Evolutionary conservation across 2,329 filamentous ascomycete species (phyloP), one percentile per base, ranked within the genome.

Genomic region (Pyrenochaeta sp.): DNA sequence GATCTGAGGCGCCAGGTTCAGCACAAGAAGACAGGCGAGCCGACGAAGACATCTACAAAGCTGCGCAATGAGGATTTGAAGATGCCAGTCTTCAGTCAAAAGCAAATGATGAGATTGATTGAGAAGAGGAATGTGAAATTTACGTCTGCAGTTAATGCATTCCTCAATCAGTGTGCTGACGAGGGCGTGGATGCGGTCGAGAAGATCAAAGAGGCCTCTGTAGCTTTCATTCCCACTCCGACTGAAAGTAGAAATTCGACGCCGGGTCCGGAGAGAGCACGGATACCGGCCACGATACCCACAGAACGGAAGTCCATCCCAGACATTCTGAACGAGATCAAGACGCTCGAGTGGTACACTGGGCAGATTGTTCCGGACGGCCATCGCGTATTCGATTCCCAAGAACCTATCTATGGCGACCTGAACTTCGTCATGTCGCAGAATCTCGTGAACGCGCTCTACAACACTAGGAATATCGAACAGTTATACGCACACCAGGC

Each of bases 281-380:
- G 81, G 0, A 74, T 92, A 22, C 92, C 92, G 0, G 83, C 85
- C 32, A 85, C 83, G 0, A 96, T 98, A 50, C 94, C 94, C 0
- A 87, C 84, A 46, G 91, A 96, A 62, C 86, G 95, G 44, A 90
- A 92, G 71, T 83, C 86, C 1, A 91, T 99, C 30, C 84, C 91
- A 0, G 91, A 96, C 50, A 98, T 99, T 34, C 84, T 99, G 2
- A 83, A 88, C 30, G 92, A 97, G 72, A 87, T 99, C 36, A 92
- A 92, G 69, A 85, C 87, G 8, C 86, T 90, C 67, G 84, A 93
- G 25, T 96, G 93, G 91, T 99, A 99, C 71, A 91, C 88, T 4
- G 90, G 89, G 0, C 95, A 99, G 77, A 93, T 99, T 62, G 93
- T 98, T 0, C 92, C 93, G 0, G 91, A 96, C 66, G 95, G 95